Evolutionary conservation across 2,329 filamentous ascomycete species (phyloP), one percentile per base, ranked within the genome.

Genomic region (Aspergillus sp.): DNA sequence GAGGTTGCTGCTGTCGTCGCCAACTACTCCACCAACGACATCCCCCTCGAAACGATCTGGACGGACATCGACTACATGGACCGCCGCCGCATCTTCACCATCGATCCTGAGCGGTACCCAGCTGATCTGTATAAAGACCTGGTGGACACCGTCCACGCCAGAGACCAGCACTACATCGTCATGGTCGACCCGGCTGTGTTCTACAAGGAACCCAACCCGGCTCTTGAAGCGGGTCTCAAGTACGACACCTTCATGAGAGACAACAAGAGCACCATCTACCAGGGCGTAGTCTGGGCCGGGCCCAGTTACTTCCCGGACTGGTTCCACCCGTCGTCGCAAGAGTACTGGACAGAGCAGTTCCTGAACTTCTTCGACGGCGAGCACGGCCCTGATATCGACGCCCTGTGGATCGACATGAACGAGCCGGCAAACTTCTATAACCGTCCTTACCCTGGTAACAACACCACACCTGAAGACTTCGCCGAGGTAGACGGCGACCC

Each of bases 231-330:
- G 8, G 69, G 56, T 58, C 64, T 12, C 66, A 62, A 45, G 62
- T 69, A 81, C 59, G 85, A 85, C 63, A 60, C 67, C 2, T 85
- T 86, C 70, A 66, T 85, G 34, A 80, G 81, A 30, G 63, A 66
- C 9, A 60, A 66, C 34, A 86, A 91, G 63, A 87, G 80, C 9
- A 76, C 77, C 6, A 69, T 83, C 26, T 83, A 81, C 58, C 64
- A 81, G 73, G 85, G 89, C 11, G 88, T 90, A 11, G 89, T 93
- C 22, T 93, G 90, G 90, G 87, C 90, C 4, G 90, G 90, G 43
- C 81, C 85, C 9, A 83, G 86, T 0, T 87, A 83, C 9, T 91
- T 87, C 72, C 88, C 88, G 0, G 90, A 93, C 70, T 93, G 89
- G 89, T 91, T 92, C 67, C 77, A 85, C 13, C 80, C 82, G 6